phyloP scores from a whole-genome alignment of 768 basidiomycete genomes.

The Amanita molliuscula region DNA sequence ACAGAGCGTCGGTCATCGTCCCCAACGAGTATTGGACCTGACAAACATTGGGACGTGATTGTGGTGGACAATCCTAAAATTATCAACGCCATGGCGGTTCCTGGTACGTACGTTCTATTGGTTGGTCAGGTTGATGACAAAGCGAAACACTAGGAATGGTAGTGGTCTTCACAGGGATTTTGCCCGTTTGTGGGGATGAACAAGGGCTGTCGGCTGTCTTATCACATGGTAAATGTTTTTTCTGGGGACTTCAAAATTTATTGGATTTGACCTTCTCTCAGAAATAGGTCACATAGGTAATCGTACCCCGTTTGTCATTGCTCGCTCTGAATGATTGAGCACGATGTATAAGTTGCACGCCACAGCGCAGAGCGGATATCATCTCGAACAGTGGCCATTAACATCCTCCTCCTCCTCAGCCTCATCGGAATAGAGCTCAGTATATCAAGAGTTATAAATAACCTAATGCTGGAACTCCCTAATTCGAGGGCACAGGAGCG shows the following conservation, averaged over 20 bases:
- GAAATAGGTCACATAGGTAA: constrained; percentile 77
- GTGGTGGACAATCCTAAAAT: constrained; percentile 65
- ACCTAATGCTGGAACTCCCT: constrained; percentile 57
- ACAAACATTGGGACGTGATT: constrained; percentile 54
- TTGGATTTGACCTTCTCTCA: constrained; percentile 15
- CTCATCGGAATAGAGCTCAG: constrained; percentile 47
- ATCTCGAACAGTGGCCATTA: constrained; percentile 30
- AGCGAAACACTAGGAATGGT: constrained; percentile 44
- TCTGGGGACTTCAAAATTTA: neutral
- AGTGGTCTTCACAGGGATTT: constrained; percentile 82
- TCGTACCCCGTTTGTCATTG: neutral
- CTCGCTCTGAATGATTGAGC: neutral
- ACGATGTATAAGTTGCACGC: constrained; percentile 22
- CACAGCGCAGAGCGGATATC: constrained; percentile 46
- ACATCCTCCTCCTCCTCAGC: constrained; percentile 31
- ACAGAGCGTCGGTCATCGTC: constrained; percentile 17
- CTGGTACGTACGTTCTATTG: constrained; percentile 32
- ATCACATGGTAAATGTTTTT: constrained; percentile 54
- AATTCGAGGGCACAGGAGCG: constrained; percentile 76
- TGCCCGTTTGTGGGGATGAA: constrained; percentile 69
- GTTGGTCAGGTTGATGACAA: neutral
- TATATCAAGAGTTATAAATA: constrained; percentile 35
- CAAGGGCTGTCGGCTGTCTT: constrained; percentile 78
- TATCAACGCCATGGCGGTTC: constrained; percentile 71
- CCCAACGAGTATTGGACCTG: constrained; percentile 19